Evolutionary conservation across 2,329 filamentous ascomycete species (phyloP).

Genomic region (Knufia fluminis): DNA sequence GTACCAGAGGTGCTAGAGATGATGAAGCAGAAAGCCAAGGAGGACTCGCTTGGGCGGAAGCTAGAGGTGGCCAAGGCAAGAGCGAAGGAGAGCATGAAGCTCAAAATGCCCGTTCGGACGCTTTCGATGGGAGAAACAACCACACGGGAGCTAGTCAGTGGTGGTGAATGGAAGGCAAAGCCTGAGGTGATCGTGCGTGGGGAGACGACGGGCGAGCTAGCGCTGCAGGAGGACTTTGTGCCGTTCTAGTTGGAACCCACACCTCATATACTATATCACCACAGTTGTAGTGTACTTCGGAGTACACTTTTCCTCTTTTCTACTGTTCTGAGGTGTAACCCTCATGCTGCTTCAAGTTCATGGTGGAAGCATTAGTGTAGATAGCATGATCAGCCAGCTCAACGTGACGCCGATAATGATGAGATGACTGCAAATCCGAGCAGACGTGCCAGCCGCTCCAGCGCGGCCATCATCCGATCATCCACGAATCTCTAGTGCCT

Average conservation of each 20-base stretch:
- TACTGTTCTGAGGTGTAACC: background rate
- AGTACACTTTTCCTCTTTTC: no score
- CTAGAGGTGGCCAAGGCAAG: background rate
- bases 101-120: background rate
- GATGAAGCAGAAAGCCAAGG: background rate
- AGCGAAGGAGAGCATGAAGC: background rate
- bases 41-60: background rate
- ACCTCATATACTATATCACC: no score
- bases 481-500: no score
- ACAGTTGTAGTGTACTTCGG: no score
- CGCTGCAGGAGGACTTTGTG: constrained; percentile 9
- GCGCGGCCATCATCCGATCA: no score
- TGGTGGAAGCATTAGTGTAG: no score
- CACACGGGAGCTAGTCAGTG: background rate
- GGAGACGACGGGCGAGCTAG: constrained; percentile 4
- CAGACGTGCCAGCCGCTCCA: no score
- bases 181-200: constrained; percentile 1
- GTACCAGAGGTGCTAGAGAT: background rate
- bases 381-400: no score
- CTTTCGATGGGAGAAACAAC: background rate
- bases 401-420: no score
- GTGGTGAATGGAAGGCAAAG: background rate
- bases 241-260: background rate
- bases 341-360: background rate
- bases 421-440: no score